Conservation (phyloP, 306 rosid species). For the Rosa rugosa region DNA sequence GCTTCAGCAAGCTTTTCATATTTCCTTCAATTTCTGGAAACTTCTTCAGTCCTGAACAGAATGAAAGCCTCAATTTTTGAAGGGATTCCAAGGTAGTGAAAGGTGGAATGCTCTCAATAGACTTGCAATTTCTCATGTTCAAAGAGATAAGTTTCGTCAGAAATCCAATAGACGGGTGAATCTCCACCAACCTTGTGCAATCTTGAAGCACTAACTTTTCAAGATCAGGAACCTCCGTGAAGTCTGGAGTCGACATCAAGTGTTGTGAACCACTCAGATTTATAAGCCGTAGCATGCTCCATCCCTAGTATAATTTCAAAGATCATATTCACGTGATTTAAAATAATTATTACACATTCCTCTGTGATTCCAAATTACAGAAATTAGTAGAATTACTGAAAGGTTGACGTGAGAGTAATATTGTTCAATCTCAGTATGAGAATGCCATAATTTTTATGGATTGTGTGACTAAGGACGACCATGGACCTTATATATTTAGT, state of each 20-base stretch:
- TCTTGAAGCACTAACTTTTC: conserved; percentile 8
- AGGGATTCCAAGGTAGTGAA: background rate
- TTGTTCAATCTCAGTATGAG: background rate
- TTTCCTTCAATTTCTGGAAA: background rate
- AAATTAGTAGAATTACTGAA: too few relatives aligned
- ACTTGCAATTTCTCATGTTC: conserved; percentile 1
- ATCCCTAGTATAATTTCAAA: background rate
- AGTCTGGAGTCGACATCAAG: conserved; percentile 3
- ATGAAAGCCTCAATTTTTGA: conserved; percentile 3
- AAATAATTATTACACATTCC: background rate
- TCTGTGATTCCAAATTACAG: background rate
- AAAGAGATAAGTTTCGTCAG: background rate
- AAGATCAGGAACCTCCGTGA: conserved; percentile 8
- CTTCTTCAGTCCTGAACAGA: conserved; percentile 17
- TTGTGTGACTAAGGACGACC: background rate
- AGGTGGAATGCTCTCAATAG: background rate
- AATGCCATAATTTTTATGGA: background rate
- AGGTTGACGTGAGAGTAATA: too few relatives aligned
- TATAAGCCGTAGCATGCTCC: background rate
- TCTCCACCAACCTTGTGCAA: conserved; percentile 12
- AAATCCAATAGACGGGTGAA: conserved; percentile 16
- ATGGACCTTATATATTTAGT: background rate
- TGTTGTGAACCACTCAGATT: background rate
- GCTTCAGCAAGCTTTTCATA: background rate
- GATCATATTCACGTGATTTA: background rate